Evolutionary conservation across 192 early-diverging fungal species (phyloP).

Genomic region (Cetraspora pellucida): DNA sequence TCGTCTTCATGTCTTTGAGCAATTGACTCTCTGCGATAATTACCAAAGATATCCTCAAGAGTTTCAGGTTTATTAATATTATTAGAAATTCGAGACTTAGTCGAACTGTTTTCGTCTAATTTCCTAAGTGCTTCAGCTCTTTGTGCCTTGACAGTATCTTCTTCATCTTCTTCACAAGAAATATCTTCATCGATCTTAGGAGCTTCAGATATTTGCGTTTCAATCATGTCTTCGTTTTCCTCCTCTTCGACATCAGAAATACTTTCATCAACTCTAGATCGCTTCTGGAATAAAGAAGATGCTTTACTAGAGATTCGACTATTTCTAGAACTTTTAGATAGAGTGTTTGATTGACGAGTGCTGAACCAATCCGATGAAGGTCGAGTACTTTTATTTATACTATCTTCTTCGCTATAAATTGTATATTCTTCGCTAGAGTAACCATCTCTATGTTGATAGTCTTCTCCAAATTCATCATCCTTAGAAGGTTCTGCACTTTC

Average conservation of each 20-base stretch:
- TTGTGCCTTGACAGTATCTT: background rate
- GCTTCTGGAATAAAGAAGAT: background rate
- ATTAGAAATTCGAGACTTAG: too few relatives aligned
- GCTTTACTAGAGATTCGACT: background rate
- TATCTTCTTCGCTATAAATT: slow-evolving; percentile 27
- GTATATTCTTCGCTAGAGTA: background rate
- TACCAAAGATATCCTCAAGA: too few relatives aligned
- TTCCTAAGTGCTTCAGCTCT: background rate
- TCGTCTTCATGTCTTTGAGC: too few relatives aligned
- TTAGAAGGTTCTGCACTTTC: too few relatives aligned
- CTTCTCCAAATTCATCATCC: too few relatives aligned
- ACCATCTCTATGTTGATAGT: slow-evolving; percentile 4
- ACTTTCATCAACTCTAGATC: background rate
- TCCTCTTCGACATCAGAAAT: too few relatives aligned
- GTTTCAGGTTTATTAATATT: too few relatives aligned
- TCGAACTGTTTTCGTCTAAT: too few relatives aligned
- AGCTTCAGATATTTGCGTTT: too few relatives aligned
- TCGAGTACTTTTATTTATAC: slow-evolving; percentile 10
- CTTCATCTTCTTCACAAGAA: slow-evolving; percentile 26
- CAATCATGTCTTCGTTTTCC: too few relatives aligned
- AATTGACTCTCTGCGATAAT: too few relatives aligned
- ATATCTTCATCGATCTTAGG: background rate
- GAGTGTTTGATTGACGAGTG: too few relatives aligned
- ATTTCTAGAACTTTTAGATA: background rate
- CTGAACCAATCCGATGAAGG: slow-evolving; percentile 26